A percentile compares a stretch with the other conserved stretches of the same genome.
phyloP scores from a whole-genome alignment of 495 filamentous ascomycete genomes.

The Glarea lozoyensis region DNA sequence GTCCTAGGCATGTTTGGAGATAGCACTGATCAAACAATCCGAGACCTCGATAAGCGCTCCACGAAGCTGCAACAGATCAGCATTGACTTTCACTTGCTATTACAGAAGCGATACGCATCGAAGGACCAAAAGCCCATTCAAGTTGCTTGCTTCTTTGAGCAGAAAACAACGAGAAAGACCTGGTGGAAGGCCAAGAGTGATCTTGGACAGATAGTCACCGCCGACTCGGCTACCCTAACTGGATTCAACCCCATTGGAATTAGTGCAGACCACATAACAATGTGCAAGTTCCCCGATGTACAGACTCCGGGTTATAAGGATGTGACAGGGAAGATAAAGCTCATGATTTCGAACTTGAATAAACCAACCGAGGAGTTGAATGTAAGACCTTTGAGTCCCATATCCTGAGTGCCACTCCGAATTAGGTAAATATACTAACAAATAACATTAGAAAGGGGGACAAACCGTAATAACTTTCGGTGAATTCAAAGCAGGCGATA shows the following conservation, averaged over 20 bases:
- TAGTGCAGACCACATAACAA: background rate
- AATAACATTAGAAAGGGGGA: background rate
- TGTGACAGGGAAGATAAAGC: background rate
- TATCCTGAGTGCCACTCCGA: background rate
- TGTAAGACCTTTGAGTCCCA: background rate
- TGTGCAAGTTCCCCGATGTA: slow-evolving; percentile 4
- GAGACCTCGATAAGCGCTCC: slow-evolving; percentile 4
- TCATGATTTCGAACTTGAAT: slow-evolving; percentile 2
- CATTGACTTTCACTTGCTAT: background rate
- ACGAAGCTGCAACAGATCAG: slow-evolving; percentile 1
- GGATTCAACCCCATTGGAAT: background rate
- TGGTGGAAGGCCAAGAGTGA: background rate
- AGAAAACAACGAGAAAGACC: background rate
- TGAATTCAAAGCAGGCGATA: background rate
- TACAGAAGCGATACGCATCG: background rate
- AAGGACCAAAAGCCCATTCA: background rate
- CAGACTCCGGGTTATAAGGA: background rate
- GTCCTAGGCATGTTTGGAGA: background rate
- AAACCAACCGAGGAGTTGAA: background rate
- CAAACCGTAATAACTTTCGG: background rate
- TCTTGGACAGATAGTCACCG: slow-evolving; percentile 1
- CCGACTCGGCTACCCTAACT: background rate
- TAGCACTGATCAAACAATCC: background rate
- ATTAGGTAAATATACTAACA: background rate
- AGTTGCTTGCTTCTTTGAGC: slow-evolving; percentile 5